Conservation (phyloP, 1,284 basidiomycete species). For the Ustilago crameri region DNA sequence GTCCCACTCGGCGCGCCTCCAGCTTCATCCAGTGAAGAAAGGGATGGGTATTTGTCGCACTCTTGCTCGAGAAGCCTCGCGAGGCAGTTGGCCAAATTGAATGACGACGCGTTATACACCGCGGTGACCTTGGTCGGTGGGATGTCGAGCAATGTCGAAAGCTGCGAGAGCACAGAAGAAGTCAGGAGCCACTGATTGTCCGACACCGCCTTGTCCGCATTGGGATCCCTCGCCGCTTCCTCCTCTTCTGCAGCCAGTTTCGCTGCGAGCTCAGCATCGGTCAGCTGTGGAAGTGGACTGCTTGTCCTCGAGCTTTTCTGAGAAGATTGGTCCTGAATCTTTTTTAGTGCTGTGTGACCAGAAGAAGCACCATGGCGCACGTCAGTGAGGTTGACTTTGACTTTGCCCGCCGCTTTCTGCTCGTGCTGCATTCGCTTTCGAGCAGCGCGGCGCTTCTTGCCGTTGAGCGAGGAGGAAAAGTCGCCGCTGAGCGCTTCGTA, state of each 20-base stretch:
- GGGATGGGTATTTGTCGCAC: conserved; percentile 33
- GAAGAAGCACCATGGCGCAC: conserved; percentile 46
- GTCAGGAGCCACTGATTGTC: conserved; percentile 66
- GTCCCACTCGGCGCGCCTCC: conserved; percentile 40
- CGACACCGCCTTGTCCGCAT: conserved; percentile 39
- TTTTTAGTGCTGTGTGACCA: conserved; percentile 18
- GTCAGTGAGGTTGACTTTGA: conserved; percentile 59
- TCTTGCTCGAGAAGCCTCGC: conserved; percentile 49
- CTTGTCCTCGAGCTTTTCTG: conserved; percentile 7
- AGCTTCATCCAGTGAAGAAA: conserved; percentile 35
- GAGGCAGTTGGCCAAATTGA: conserved; percentile 55
- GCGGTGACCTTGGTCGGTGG: conserved; percentile 40
- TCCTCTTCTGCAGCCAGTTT: conserved; percentile 55
- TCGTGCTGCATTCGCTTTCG: conserved; percentile 38
- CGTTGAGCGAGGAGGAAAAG: conserved; percentile 19
- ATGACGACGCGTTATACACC: conserved; percentile 52
- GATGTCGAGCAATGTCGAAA: conserved; percentile 57
- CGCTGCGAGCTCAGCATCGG: conserved; percentile 56
- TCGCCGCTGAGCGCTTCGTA: conserved; percentile 47
- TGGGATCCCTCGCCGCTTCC: conserved; percentile 29
- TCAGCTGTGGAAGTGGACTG: conserved; percentile 18
- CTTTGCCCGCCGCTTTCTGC: conserved; percentile 17
- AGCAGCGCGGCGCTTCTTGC: conserved; percentile 49
- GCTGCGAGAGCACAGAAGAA: conserved; percentile 61
- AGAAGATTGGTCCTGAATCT: conserved; percentile 8